Evolutionary conservation across 352 stramenopile genomes (phyloP).

Genomic region (Globisporangium abappressorium): DNA sequence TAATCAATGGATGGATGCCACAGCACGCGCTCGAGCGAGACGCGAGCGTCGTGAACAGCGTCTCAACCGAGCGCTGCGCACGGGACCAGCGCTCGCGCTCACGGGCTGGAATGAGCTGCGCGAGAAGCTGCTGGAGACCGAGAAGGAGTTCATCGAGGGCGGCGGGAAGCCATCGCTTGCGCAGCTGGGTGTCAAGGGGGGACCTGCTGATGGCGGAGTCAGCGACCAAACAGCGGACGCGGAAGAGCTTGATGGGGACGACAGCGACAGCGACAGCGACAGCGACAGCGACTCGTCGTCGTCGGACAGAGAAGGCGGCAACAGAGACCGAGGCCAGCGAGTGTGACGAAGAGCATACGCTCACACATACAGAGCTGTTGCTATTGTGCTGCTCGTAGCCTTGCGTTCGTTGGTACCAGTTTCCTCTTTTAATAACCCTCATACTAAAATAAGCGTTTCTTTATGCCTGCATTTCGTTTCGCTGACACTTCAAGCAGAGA

Average conservation of each 20-base stretch:
- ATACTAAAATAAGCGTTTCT: too few relatives aligned
- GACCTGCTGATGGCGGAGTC: neutral
- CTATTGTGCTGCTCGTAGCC: too few relatives aligned
- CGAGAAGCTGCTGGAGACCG: slow-evolving; percentile 18
- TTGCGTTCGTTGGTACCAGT: too few relatives aligned
- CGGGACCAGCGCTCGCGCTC: slow-evolving; percentile 12
- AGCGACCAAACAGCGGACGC: neutral
- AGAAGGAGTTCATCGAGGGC: slow-evolving; percentile 20
- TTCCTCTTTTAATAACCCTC: too few relatives aligned
- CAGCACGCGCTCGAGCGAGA: slow-evolving; percentile 7
- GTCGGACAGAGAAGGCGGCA: neutral
- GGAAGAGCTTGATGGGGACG: neutral
- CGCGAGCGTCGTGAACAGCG: slow-evolving; percentile 11
- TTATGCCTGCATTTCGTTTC: too few relatives aligned
- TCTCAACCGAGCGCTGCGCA: slow-evolving; percentile 10
- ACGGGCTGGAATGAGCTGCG: slow-evolving; percentile 18
- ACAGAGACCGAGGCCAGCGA: neutral
- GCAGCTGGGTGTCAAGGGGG: neutral
- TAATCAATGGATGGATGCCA: neutral
- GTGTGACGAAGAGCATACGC: neutral
- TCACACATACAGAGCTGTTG: too few relatives aligned
- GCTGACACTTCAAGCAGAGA: too few relatives aligned
- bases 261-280: neutral
- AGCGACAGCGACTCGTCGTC: neutral
- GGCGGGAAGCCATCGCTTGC: slow-evolving; percentile 2